Evolutionary conservation across 768 basidiomycete genomes (phyloP).

Genomic region (Coprinopsis marcescibilis): DNA sequence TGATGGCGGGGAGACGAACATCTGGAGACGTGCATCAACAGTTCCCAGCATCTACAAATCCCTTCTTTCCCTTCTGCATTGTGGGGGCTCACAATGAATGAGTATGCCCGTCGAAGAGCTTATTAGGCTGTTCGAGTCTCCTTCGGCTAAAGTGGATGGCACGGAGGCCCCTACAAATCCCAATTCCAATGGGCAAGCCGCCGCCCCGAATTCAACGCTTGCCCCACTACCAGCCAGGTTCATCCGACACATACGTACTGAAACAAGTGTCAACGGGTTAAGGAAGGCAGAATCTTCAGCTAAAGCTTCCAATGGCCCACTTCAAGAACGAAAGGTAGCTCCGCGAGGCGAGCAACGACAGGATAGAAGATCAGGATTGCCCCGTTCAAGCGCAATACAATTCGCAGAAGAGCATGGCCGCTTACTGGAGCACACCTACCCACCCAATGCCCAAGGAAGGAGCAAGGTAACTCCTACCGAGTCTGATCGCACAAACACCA

Average conservation of each 20-base stretch:
- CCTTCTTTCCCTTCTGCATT: not conserved
- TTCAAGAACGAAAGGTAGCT: not conserved
- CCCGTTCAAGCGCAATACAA: slow-evolving; percentile 4
- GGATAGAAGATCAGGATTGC: not conserved
- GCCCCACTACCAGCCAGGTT: slow-evolving; percentile 22
- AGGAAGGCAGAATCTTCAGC: not conserved
- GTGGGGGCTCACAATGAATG: not conserved
- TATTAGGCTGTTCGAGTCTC: slow-evolving; percentile 27
- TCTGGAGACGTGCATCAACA: not conserved
- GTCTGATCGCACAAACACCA: too few species aligned
- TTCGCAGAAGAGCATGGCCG: slow-evolving; percentile 14
- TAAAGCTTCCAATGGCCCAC: not conserved
- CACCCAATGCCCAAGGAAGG: slow-evolving; percentile 11
- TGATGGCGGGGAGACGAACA: too few species aligned
- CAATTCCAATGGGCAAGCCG: too few species aligned
- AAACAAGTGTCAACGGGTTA: not conserved
- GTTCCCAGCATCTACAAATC: not conserved
- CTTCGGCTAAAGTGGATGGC: not conserved
- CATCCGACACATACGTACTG: slow-evolving; percentile 10
- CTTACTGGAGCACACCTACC: slow-evolving; percentile 18
- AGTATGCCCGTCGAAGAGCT: slow-evolving; percentile 32
- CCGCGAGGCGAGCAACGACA: too few species aligned
- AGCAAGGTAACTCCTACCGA: too few species aligned
- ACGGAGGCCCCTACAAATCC: not conserved
- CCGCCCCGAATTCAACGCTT: slow-evolving; percentile 6